A percentile compares a stretch with the other conserved stretches of the same genome.
Evolutionary conservation across 805 yeast genomes (phyloP).

Genomic region (Candida montana): DNA sequence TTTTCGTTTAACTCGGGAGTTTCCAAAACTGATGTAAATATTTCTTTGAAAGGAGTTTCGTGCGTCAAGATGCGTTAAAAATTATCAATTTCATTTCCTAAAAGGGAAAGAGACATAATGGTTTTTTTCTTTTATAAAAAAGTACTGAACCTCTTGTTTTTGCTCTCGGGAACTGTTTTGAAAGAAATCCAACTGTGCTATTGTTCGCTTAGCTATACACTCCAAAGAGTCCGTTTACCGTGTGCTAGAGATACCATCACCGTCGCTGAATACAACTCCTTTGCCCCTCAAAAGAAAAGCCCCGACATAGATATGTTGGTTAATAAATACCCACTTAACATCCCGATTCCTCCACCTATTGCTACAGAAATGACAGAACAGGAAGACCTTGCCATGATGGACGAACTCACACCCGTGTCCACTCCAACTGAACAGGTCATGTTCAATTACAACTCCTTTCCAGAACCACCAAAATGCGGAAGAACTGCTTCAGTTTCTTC

Average conservation of each 20-base stretch:
- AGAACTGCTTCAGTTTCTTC: constrained; percentile 24
- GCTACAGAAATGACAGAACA: constrained; percentile 1
- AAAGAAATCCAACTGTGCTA: too few species aligned
- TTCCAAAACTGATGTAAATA: too few species aligned
- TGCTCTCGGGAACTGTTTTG: too few species aligned
- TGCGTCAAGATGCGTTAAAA: not conserved
- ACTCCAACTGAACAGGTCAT: constrained; percentile 22
- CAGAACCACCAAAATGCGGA: constrained; percentile 20
- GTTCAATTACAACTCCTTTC: constrained; percentile 9
- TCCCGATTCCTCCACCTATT: constrained; percentile 3
- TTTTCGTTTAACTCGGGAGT: not conserved
- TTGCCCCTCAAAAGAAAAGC: too few species aligned
- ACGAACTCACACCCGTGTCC: constrained; percentile 20
- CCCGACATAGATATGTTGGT: too few species aligned
- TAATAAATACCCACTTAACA: constrained; percentile 16
- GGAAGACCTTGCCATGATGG: constrained; percentile 15
- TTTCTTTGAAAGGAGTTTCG: not conserved
- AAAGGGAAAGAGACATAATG: not conserved
- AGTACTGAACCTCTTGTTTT: too few species aligned
- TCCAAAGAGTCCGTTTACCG: too few species aligned
- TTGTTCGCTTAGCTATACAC: too few species aligned
- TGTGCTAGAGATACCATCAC: not conserved
- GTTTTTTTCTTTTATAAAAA: not conserved
- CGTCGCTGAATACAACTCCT: too few species aligned
- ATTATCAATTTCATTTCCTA: not conserved